phyloP scores from a whole-genome alignment of 345 rosid genomes.

The Bruguiera parviflora region DNA sequence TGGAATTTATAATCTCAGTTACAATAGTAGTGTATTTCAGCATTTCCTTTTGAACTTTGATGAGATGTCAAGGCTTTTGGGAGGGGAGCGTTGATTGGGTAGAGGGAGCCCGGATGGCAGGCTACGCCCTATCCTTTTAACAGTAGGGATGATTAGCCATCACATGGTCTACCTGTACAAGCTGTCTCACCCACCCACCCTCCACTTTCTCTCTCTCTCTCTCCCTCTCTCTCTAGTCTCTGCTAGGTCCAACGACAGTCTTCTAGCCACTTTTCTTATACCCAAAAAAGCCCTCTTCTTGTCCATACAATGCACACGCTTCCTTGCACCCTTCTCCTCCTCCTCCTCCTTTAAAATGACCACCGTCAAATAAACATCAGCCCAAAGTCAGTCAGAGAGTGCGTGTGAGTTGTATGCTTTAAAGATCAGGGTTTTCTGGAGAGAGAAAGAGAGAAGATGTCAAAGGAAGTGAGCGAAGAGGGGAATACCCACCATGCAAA shows the following conservation, averaged over 20 bases:
- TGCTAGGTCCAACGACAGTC: neutral
- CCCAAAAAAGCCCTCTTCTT: slow-evolving; percentile 47
- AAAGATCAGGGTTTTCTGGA: neutral
- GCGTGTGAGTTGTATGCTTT: neutral
- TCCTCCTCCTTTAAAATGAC: slow-evolving; percentile 19
- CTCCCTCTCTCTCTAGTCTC: neutral
- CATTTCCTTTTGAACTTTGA: no score
- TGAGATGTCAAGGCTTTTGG: no score
- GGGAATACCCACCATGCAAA: slow-evolving; percentile 53
- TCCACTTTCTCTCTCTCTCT: neutral
- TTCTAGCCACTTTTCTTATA: slow-evolving; percentile 1
- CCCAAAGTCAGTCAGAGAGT: neutral
- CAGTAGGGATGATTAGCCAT: slow-evolving; percentile 40
- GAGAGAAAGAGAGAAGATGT: slow-evolving; percentile 30
- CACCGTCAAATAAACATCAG: neutral
- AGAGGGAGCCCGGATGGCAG: no score
- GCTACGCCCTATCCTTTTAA: slow-evolving; percentile 8
- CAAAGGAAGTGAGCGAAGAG: slow-evolving; percentile 83
- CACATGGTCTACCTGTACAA: slow-evolving; percentile 61
- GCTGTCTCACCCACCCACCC: slow-evolving; percentile 27
- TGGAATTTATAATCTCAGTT: no score
- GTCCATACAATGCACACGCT: slow-evolving; percentile 19
- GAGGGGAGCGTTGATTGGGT: no score
- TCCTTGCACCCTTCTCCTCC: slow-evolving; percentile 5
- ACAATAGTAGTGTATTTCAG: no score